Percentiles rank a stretch among this genome's conserved stretches.
phyloP scores from a whole-genome alignment of 768 basidiomycete genomes.

The Filobasidium floriforme region DNA sequence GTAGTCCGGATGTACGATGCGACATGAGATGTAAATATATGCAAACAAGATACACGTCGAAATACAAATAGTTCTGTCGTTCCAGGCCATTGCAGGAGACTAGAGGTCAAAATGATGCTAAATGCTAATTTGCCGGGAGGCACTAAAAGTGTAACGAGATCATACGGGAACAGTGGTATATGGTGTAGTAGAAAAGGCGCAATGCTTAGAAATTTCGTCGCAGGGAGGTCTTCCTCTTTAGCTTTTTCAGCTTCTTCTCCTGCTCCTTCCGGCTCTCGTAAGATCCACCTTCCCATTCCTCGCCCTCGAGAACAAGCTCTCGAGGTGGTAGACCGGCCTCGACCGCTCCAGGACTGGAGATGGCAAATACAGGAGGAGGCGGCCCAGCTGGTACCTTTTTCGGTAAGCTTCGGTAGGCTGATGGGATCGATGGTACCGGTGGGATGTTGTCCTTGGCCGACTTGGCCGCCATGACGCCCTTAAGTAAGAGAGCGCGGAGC shows the following conservation, averaged over 20 bases:
- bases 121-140: background rate
- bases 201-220: background rate
- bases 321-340: conserved; percentile 37
- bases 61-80: too few species aligned
- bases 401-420: background rate
- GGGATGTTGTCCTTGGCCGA: conserved; percentile 9
- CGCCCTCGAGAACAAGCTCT: conserved; percentile 40
- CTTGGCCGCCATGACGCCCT: conserved; percentile 11
- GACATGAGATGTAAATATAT: too few species aligned
- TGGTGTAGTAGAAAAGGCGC: background rate
- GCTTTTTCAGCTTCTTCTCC: conserved; percentile 16
- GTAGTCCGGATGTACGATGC: too few species aligned
- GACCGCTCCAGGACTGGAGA: conserved; percentile 40
- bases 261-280: conserved; percentile 20
- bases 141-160: background rate
- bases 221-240: conserved; percentile 4
- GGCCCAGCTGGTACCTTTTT: conserved; percentile 5
- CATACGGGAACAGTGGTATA: background rate
- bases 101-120: too few species aligned
- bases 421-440: conserved; percentile 22
- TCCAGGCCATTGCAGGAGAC: too few species aligned
- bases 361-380: conserved; percentile 35
- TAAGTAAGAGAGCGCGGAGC: conserved; percentile 31
- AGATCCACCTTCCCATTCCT: conserved; percentile 38
- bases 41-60: too few species aligned